Evolutionary conservation across 2,329 filamentous ascomycete genomes (phyloP), one percentile per base, ranked within the genome.

Genomic region (Arthrobotrys iridis): DNA sequence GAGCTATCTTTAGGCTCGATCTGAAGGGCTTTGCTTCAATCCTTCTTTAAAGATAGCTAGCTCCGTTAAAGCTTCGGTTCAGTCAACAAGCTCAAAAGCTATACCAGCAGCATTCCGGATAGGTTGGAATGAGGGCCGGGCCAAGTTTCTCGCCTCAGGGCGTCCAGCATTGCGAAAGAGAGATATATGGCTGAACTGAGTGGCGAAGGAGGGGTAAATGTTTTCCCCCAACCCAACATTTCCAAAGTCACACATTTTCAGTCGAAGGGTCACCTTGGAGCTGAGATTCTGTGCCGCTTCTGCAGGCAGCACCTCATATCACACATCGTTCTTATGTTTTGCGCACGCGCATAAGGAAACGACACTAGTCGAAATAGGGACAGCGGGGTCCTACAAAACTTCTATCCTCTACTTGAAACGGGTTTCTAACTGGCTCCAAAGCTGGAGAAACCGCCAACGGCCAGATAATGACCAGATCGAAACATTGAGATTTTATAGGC

Each of bases 211-310:
- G 66, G 66, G 65, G 66, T 55, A 57, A 28, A 30, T 40, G 28
- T 22, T 58, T 3, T 35, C 18, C 24, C 37, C 20, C 50, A 50
- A 41, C 33, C 43, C 33, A 62, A 62, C 37, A 41, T 59, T 59
- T 43, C 15, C 6, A 37, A 6, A 10, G 28, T 50, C 41, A 63
- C 26, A 18, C 41, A 18, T 40, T 40, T 28, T 43, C 5, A 22
- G 11, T 33, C 18, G 15, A n/a, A 18, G 18, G 18, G 35, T 45
- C 65, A 57, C 22, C 11, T 73, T 50, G 26, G 62, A 67, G 70
- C 70, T 74, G 62, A 74, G 45, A 45, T 45, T 50, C 37, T 58
- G 70, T 67, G 71, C 71, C 71, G 71, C 63, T 58, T 63, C 71
- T 75, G 71, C 71, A 75, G 71, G 55, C 58, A 52, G 26, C 41